These are phyloP conservation scores for Apiospora arundinis DNA, from an alignment of 2,329 filamentous ascomycete genomes.

Conservation along the genomic window DNA sequence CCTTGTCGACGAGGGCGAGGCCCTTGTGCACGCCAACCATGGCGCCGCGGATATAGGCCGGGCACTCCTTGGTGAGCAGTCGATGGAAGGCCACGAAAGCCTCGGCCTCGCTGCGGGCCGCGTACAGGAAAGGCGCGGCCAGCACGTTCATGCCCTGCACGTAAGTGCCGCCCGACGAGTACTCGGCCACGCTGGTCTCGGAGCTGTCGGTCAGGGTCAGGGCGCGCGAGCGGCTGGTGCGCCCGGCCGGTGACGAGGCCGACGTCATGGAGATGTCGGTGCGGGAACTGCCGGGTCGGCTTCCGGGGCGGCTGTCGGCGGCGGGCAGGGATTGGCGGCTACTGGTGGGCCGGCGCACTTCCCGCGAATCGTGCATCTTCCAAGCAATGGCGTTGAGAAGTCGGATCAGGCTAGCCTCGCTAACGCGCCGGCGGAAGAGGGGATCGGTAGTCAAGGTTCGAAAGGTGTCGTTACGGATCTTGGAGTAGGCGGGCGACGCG, in stretches of 20 bases:
- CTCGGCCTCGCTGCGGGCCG: conserved; percentile 91
- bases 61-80: conserved; percentile 86
- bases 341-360: conserved; percentile 47
- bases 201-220: conserved; percentile 68
- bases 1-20: conserved; percentile 88
- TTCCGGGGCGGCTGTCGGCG: conserved; percentile 44
- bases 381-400: conserved; percentile 95
- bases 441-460: conserved; percentile 95
- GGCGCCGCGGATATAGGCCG: conserved; percentile 90
- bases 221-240: conserved; percentile 58
- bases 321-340: conserved; percentile 38
- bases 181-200: conserved; percentile 63
- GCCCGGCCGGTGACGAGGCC: conserved; percentile 49
- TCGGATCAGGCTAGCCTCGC: conserved; percentile 92
- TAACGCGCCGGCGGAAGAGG: conserved; percentile 94
- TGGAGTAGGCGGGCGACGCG: conserved; percentile 91
- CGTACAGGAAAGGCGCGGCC: conserved; percentile 93
- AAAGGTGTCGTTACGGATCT: conserved; percentile 98
- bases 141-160: conserved; percentile 99
- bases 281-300: conserved; percentile 33
- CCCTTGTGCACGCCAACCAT: conserved; percentile 98
- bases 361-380: conserved; percentile 83
- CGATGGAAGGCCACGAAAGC: conserved; percentile 91
- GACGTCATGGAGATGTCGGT: conserved; percentile 48
- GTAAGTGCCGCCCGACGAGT: conserved; percentile 78